These are phyloP conservation scores for Chenopodium berlandieri DNA, from an alignment of 148 eudicot genomes.

Conservation along the genomic window DNA sequence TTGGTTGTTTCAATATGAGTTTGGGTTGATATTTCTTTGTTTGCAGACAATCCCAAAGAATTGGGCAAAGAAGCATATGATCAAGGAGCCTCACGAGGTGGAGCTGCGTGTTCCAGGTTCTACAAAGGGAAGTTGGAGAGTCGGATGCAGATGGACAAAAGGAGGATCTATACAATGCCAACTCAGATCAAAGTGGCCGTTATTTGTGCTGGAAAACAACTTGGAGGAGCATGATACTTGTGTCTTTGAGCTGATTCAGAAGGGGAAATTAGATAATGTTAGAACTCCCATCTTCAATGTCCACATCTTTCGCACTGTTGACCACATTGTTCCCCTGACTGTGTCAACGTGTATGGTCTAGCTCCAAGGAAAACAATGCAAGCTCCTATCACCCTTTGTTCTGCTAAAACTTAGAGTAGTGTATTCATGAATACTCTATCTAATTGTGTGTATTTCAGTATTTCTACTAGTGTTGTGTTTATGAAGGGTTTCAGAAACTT, in stretches of 20 bases:
- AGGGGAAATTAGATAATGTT: not conserved
- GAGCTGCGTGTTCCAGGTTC: not conserved
- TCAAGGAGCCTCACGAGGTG: not conserved
- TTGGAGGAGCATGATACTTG: conserved; percentile 17
- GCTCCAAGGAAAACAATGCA: not conserved
- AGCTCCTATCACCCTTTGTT: not conserved
- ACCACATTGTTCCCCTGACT: not conserved
- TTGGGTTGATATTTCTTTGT: not conserved
- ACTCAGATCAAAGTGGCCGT: conserved; percentile 1
- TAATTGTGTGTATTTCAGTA: not conserved
- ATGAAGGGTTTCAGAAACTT: not conserved
- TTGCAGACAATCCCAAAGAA: conserved; percentile 18
- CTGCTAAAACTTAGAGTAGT: too few relatives aligned
- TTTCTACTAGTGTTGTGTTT: not conserved
- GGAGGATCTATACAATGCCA: conserved; percentile 5
- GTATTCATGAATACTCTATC: not conserved
- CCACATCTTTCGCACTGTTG: conserved; percentile 6
- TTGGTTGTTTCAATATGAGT: not conserved
- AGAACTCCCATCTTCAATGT: not conserved
- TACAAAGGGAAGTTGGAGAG: not conserved
- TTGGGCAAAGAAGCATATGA: conserved; percentile 14
- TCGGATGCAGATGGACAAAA: conserved; percentile 11
- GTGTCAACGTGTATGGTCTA: not conserved
- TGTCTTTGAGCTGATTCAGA: not conserved
- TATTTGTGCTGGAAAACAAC: conserved; percentile 12